These are phyloP conservation scores for Pythium utonaiense DNA, from an alignment of 352 stramenopile genomes.

Conservation along the genomic window DNA sequence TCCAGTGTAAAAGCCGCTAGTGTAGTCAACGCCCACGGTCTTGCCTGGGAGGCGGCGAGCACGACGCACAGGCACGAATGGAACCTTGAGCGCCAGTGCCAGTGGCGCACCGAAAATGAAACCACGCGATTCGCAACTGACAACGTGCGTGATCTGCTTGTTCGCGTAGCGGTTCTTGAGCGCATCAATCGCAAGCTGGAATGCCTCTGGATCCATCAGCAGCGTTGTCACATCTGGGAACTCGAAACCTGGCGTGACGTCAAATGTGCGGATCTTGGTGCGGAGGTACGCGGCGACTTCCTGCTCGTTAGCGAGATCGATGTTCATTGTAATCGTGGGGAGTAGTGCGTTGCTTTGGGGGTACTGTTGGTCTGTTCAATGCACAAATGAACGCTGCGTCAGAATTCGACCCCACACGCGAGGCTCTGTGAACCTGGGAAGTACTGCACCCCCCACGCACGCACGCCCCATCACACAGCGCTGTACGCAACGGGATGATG, in stretches of 20 bases:
- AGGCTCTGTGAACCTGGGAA: background rate
- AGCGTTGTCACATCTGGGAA: constrained; percentile 77
- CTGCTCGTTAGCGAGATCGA: constrained; percentile 47
- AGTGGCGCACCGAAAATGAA: constrained; percentile 82
- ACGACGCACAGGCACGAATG: constrained; percentile 73
- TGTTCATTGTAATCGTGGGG: constrained; percentile 12
- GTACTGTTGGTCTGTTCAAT: background rate
- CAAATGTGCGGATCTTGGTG: constrained; percentile 63
- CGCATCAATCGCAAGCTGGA: constrained; percentile 74
- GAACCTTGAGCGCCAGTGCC: constrained; percentile 54
- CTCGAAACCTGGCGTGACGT: constrained; percentile 48
- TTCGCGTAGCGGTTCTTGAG: constrained; percentile 52
- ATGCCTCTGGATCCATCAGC: constrained; percentile 63
- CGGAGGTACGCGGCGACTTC: constrained; percentile 59
- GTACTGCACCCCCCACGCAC: background rate
- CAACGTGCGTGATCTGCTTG: constrained; percentile 71
- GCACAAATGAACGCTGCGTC: background rate
- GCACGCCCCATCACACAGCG: background rate
- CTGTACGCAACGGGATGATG: background rate
- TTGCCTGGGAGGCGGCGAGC: constrained; percentile 58
- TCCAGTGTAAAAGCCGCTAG: constrained; percentile 64
- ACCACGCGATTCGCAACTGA: constrained; percentile 71
- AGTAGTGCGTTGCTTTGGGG: background rate
- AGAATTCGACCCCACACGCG: background rate
- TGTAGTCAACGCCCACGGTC: constrained; percentile 79